Evolutionary conservation across 2,329 filamentous ascomycete genomes (phyloP), one percentile per base, ranked within the genome.

Genomic region (Diaporthe sp.): DNA sequence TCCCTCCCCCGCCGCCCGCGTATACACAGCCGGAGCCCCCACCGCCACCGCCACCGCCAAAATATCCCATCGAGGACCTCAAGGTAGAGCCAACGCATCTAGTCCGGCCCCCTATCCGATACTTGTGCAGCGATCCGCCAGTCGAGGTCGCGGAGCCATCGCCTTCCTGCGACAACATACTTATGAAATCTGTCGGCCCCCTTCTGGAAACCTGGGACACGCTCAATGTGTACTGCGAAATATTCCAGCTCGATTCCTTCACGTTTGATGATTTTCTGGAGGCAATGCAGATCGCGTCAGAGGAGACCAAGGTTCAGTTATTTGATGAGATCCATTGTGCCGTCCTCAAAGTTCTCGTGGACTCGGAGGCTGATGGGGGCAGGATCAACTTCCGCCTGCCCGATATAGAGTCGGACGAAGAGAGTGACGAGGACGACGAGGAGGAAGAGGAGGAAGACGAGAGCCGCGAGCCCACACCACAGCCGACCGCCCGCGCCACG

Each of bases 211-310:
- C 94, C 0, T 99, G 97, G 97, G 95, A 98, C 79, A 98, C 96
- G 0, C 88, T 99, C 44, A 99, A 98, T 79, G 96, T 99, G n/a
- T 98, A 98, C 81, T 97, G 95, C 80, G 95, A 98, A 80, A 93
- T 98, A 25, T 97, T 97, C 81, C 91, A 94, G 80, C 88, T 99
- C 35, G 97, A 99, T 82, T 98, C 96, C 0, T 99, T 99, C 81
- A 98, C 96, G 0, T 97, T 98, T 79, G 97, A 99, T 81, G 97
- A 99, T 82, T 98, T 96, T 79, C 88, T 98, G 6, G 94, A 98
- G 81, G 93, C 96, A 0, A 92, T 99, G 88, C 89, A 92, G 65
- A 93, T 96, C 73, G 90, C 93, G 0, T 95, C 92, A 0, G 90
- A 92, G 44, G 91, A 94, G 30, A 86, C 91, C 0, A 92, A 93